Base-by-base conservation (phyloP, 139 green algal genomes). In the Nannochloris sp. region DNA sequence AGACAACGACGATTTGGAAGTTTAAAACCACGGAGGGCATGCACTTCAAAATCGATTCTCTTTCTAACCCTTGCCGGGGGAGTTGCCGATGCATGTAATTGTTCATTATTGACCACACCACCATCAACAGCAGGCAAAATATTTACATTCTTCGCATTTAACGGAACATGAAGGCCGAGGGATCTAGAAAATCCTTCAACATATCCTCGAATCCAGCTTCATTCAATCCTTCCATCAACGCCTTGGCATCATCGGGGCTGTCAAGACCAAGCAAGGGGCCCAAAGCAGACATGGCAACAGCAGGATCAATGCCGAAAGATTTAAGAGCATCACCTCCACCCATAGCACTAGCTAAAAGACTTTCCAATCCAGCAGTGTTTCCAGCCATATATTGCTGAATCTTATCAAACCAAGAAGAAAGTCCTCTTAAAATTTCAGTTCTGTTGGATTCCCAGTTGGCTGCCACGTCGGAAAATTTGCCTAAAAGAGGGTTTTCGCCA, bases 151-250 rank as follows among this genome's bases (percentile, higher is more conserved):
- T n/a, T n/a, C n/a, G n/a, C n/a, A n/a, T n/a, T n/a, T n/a, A n/a
- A n/a, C n/a, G n/a, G n/a, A n/a, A n/a, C 47, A 31, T 19, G 33
- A 33, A 14, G 24, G 33, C 24, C 47, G 47, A 23, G 19, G 59
- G 59, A 37, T 37, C 25, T 25, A 65, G 24, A 35, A 65, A 57
- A n/a, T 65, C 59, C n/a, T 10, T 35, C 39, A 65, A 24, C 24
- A 65, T 32, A 37, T 54, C 59, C 25, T 35, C 19, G 6, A 65
- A 54, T 10, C 44, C 59, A 65, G 59, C 39, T 37, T 65, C 59
- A 9, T 55, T 36, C 59, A 65, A 36, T 19, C 59, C 59, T 25
- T 65, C 34, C 14, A 65, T 53, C 34, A 65, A 14, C 15, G 56
- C 56, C 25, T 64, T 64, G n/a, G 56, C 25, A 14, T 64, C 56